Percentiles rank a stretch among this genome's conserved stretches.
phyloP scores from a whole-genome alignment of 768 basidiomycete genomes.

The Hygrophoropsis aurantiaca region DNA sequence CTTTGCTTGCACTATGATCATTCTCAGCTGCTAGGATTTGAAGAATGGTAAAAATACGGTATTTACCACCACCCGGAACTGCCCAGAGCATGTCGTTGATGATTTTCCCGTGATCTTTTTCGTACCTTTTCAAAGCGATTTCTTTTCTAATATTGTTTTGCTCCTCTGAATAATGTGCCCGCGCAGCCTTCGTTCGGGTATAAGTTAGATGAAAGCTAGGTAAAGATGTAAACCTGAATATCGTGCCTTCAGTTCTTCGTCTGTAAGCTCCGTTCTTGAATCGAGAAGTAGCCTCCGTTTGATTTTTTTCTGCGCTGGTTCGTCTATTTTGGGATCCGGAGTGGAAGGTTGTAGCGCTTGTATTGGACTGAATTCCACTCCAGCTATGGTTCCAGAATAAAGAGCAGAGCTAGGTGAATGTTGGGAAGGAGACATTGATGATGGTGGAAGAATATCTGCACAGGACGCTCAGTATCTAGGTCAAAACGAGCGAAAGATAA shows the following conservation, averaged over 20 bases:
- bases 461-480: background rate
- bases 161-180: constrained; percentile 64
- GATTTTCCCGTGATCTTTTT: constrained; percentile 52
- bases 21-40: constrained; percentile 4
- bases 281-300: constrained; percentile 65
- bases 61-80: constrained; percentile 62
- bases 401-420: no score
- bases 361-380: no score
- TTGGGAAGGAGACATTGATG: constrained; percentile 1
- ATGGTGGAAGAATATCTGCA: constrained; percentile 6
- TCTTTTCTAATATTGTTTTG: constrained; percentile 57
- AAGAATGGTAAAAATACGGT: background rate
- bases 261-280: constrained; percentile 74
- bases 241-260: constrained; percentile 76
- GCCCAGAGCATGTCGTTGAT: constrained; percentile 69
- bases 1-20: constrained; percentile 56
- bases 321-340: background rate
- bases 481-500: background rate
- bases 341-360: no score
- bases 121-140: constrained; percentile 49
- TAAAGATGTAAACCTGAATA: background rate
- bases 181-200: constrained; percentile 44
- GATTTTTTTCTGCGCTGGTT: constrained; percentile 34
- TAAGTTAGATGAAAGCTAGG: constrained; percentile 2
- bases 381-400: no score